Conservation (phyloP, 805 yeast species). For the Cyberlindnera bimundalis region DNA sequence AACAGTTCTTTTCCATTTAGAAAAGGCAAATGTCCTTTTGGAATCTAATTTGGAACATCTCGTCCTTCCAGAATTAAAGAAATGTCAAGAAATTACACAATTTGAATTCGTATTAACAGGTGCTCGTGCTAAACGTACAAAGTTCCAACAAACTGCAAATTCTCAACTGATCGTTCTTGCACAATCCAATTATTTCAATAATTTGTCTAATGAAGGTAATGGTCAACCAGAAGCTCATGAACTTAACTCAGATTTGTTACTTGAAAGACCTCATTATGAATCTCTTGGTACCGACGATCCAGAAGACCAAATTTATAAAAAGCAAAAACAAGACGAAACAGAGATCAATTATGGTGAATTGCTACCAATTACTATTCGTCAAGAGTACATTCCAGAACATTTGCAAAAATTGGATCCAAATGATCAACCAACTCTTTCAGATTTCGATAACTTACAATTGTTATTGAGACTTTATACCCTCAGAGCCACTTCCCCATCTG, state of each 20-base stretch:
- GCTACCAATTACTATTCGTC: conserved; percentile 60
- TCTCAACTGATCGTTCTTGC: conserved; percentile 80
- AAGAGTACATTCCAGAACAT: conserved; percentile 57
- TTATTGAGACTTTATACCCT: conserved; percentile 63
- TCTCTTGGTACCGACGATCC: conserved; percentile 48
- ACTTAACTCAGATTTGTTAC: conserved; percentile 70
- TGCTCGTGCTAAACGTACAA: conserved; percentile 83
- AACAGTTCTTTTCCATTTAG: conserved; percentile 54
- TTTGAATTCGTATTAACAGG: conserved; percentile 75
- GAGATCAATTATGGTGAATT: conserved; percentile 40
- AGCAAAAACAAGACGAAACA: conserved; percentile 34
- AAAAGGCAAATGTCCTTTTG: conserved; percentile 59
- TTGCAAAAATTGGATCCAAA: conserved; percentile 69
- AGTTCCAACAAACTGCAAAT: conserved; percentile 68
- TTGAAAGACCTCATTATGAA: conserved; percentile 74
- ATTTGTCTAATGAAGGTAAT: conserved; percentile 32
- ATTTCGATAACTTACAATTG: conserved; percentile 71
- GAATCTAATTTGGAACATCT: conserved; percentile 64
- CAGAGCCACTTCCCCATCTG: conserved; percentile 67
- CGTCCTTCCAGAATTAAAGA: conserved; percentile 49
- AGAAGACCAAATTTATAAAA: conserved; percentile 37
- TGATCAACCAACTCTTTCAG: conserved; percentile 67
- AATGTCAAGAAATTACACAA: conserved; percentile 56
- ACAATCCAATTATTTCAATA: conserved; percentile 34
- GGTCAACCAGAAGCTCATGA: conserved; percentile 52